Conservation (phyloP, 2,329 filamentous ascomycete species). For the Cryphonectria parasitica region DNA sequence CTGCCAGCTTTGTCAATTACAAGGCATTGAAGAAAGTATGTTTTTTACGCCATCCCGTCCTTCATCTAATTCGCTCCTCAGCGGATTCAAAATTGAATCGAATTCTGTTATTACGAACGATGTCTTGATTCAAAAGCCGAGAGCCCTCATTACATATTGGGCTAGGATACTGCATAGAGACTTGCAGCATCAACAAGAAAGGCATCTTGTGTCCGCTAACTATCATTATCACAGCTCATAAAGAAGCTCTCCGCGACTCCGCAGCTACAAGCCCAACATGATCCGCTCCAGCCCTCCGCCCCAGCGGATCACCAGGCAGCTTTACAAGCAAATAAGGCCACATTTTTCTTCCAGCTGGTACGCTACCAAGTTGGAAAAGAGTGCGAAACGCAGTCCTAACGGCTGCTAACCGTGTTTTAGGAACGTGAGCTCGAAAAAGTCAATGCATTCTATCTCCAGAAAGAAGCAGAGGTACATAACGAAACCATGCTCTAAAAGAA, state of each 20-base stretch:
- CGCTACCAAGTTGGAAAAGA: conserved; percentile 35
- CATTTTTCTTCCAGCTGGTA: conserved; percentile 98
- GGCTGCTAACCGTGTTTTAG: conserved; percentile 58
- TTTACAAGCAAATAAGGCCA: conserved; percentile 94
- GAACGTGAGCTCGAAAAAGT: conserved; percentile 98
- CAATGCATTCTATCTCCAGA: conserved; percentile 96
- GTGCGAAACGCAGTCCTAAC: conserved; percentile 31
- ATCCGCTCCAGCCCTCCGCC: conserved; percentile 51
- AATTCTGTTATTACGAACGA: conserved; percentile 11
- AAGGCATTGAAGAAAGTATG: conserved; percentile 97
- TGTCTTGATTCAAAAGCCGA: not conserved
- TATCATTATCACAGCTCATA: conserved; percentile 72
- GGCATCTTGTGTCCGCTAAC: conserved; percentile 37
- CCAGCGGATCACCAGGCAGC: conserved; percentile 79
- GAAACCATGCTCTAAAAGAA: not conserved
- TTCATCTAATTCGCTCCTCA: not conserved
- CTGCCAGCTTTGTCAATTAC: conserved; percentile 98
- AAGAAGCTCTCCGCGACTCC: conserved; percentile 96
- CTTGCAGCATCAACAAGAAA: not conserved
- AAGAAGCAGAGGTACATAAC: conserved; percentile 87
- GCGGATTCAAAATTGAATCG: not conserved
- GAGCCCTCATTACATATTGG: not conserved
- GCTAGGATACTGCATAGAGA: not conserved
- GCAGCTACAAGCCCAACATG: conserved; percentile 76
- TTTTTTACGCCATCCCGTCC: conserved; percentile 30